Evolutionary conservation across 768 basidiomycete genomes (phyloP).

Genomic region (Boletus subcaerulescens): DNA sequence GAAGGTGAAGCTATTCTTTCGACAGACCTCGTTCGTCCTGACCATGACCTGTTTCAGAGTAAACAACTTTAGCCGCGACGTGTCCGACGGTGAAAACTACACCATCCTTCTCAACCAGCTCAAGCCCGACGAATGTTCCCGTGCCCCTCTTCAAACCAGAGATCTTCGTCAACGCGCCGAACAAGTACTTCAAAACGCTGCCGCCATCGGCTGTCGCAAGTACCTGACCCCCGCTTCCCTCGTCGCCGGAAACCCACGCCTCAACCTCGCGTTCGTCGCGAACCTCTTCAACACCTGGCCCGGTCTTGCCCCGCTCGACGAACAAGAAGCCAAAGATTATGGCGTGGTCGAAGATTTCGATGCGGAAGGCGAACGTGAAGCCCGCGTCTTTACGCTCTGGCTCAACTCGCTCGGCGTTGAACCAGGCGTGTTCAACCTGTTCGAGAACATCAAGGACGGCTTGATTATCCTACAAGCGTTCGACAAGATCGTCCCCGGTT

Average conservation of each 20-base stretch:
- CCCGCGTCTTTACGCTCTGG: constrained; percentile 97
- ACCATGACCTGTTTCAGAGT: constrained; percentile 52
- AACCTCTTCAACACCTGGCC: constrained; percentile 99
- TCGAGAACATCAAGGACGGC: constrained; percentile 94
- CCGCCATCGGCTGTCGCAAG: constrained; percentile 89
- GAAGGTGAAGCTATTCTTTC: constrained; percentile 49
- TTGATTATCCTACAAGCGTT: constrained; percentile 91
- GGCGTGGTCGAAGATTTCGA: constrained; percentile 95
- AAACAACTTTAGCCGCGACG: constrained; percentile 96
- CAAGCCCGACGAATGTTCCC: constrained; percentile 89
- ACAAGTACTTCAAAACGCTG: constrained; percentile 92
- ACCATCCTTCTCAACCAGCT: constrained; percentile 94
- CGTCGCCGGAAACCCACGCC: constrained; percentile 90
- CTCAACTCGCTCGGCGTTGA: constrained; percentile 97
- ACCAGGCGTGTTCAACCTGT: constrained; percentile 93
- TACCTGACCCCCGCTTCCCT: constrained; percentile 92
- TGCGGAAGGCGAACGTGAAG: constrained; percentile 97
- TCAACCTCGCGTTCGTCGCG: constrained; percentile 97
- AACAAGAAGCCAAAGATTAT: constrained; percentile 89
- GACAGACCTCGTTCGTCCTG: not conserved
- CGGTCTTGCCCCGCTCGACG: constrained; percentile 90
- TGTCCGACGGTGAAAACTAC: constrained; percentile 97
- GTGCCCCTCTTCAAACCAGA: constrained; percentile 81
- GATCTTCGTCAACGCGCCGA: constrained; percentile 87
- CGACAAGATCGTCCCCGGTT: constrained; percentile 91